These are phyloP conservation scores for Aspergillus carlsbadensis DNA, from an alignment of 495 filamentous ascomycete genomes.

Conservation along the genomic window DNA sequence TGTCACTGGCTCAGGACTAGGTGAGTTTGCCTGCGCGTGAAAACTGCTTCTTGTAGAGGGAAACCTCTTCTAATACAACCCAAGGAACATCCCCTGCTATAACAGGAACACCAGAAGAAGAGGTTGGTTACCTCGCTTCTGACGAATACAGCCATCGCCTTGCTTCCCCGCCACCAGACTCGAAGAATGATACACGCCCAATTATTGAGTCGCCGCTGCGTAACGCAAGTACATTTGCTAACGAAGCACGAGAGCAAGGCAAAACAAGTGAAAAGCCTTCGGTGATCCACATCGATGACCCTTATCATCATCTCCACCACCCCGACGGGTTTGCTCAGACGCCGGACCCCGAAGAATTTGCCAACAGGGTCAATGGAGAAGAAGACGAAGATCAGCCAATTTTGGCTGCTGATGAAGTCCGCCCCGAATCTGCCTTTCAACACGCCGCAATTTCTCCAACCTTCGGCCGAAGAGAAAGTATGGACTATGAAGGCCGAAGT, in stretches of 20 bases:
- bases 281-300: slow-evolving; percentile 76
- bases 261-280: slow-evolving; percentile 36
- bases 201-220: slow-evolving; percentile 58
- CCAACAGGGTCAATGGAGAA: slow-evolving; percentile 29
- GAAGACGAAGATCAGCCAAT: slow-evolving; percentile 71
- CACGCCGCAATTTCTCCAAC: slow-evolving; percentile 74
- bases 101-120: slow-evolving; percentile 68
- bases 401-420: slow-evolving; percentile 86
- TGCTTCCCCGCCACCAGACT: slow-evolving; percentile 59
- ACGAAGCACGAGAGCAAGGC: slow-evolving; percentile 27
- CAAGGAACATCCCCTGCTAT: slow-evolving; percentile 50
- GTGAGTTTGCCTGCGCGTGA: slow-evolving; percentile 33
- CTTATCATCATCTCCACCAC: slow-evolving; percentile 61
- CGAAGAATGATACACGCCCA: slow-evolving; percentile 42
- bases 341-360: slow-evolving; percentile 37
- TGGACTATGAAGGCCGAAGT: slow-evolving; percentile 54
- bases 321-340: slow-evolving; percentile 56
- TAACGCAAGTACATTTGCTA: slow-evolving; percentile 50
- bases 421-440: slow-evolving; percentile 68
- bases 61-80: slow-evolving; percentile 9
- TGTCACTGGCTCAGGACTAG: slow-evolving; percentile 62
- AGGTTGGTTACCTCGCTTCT: slow-evolving; percentile 76
- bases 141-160: slow-evolving; percentile 76
- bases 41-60: neutral
- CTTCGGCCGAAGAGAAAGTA: slow-evolving; percentile 57